phyloP scores from a whole-genome alignment of 2,329 filamentous ascomycete species.

The Blastomyces gilchristii region DNA sequence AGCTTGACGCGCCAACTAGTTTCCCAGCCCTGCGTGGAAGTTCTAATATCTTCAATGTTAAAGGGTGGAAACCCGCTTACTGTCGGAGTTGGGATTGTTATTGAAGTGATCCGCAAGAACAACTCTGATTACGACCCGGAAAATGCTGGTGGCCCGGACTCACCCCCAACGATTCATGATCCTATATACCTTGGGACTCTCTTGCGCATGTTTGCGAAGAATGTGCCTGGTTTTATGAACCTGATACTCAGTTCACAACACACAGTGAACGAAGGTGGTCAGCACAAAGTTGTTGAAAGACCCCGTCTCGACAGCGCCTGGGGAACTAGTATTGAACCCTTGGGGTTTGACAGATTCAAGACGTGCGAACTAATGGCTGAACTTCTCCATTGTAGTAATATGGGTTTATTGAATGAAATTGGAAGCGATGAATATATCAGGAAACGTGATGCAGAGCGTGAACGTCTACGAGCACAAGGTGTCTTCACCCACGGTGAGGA shows the following conservation, averaged over 20 bases:
- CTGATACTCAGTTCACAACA: slow-evolving; percentile 67
- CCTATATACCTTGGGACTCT: slow-evolving; percentile 92
- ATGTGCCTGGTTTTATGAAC: slow-evolving; percentile 88
- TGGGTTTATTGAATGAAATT: slow-evolving; percentile 85
- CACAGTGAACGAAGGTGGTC: slow-evolving; percentile 46
- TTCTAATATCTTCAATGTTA: slow-evolving; percentile 84
- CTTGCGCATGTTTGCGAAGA: slow-evolving; percentile 75
- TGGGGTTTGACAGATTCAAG: slow-evolving; percentile 97
- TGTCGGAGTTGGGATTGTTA: slow-evolving; percentile 92
- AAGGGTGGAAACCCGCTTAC: slow-evolving; percentile 87
- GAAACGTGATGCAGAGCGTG: slow-evolving; percentile 68
- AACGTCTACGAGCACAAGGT: slow-evolving; percentile 64
- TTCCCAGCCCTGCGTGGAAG: slow-evolving; percentile 70
- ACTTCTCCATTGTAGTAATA: slow-evolving; percentile 93
- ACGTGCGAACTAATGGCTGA: slow-evolving; percentile 98
- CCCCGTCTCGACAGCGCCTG: slow-evolving; percentile 76
- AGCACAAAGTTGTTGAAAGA: slow-evolving; percentile 51
- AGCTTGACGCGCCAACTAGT: slow-evolving; percentile 92
- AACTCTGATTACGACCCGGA: slow-evolving; percentile 98
- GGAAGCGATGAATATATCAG: slow-evolving; percentile 82
- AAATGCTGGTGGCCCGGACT: slow-evolving; percentile 67
- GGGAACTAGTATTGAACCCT: slow-evolving; percentile 78
- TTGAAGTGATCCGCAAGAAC: slow-evolving; percentile 98
- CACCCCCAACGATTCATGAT: slow-evolving; percentile 71
- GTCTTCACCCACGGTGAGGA: slow-evolving; percentile 47